phyloP scores from a whole-genome alignment of 768 basidiomycete species.

The Ephemerocybe angulata region DNA sequence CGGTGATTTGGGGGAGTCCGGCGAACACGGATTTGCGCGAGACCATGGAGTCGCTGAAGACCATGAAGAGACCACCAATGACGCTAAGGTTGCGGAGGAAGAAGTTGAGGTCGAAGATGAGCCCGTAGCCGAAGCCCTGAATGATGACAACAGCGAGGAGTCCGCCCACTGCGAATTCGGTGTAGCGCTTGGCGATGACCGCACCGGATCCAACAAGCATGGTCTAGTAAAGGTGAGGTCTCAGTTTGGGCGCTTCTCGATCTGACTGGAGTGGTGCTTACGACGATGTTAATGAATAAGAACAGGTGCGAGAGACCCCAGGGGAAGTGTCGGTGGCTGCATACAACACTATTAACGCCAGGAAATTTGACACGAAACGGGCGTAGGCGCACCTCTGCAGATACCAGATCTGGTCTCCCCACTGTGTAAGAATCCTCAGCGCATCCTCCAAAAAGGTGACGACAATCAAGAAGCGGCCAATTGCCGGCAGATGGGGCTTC shows the following conservation, averaged over 20 bases:
- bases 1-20: conserved; percentile 83
- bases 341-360: too few species aligned
- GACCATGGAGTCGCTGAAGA: conserved; percentile 93
- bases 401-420: conserved; percentile 98
- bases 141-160: conserved; percentile 88
- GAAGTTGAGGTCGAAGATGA: conserved; percentile 99
- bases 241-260: neutral
- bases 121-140: conserved; percentile 97
- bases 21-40: conserved; percentile 86
- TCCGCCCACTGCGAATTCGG: conserved; percentile 86
- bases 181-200: conserved; percentile 82
- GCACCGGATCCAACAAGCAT: conserved; percentile 85
- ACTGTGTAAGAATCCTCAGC: conserved; percentile 88
- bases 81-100: conserved; percentile 99
- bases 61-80: conserved; percentile 98
- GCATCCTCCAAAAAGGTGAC: conserved; percentile 99
- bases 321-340: conserved; percentile 92
- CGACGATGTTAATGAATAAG: conserved; percentile 86
- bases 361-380: conserved; percentile 5
- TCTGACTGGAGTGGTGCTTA: conserved; percentile 39
- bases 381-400: conserved; percentile 74
- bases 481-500: conserved; percentile 88
- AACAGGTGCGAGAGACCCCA: conserved; percentile 95
- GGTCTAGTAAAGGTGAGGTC: conserved; percentile 44
- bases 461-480: conserved; percentile 95